phyloP scores from a whole-genome alignment of 2,329 filamentous ascomycete genomes.

The Colletotrichum magnum region DNA sequence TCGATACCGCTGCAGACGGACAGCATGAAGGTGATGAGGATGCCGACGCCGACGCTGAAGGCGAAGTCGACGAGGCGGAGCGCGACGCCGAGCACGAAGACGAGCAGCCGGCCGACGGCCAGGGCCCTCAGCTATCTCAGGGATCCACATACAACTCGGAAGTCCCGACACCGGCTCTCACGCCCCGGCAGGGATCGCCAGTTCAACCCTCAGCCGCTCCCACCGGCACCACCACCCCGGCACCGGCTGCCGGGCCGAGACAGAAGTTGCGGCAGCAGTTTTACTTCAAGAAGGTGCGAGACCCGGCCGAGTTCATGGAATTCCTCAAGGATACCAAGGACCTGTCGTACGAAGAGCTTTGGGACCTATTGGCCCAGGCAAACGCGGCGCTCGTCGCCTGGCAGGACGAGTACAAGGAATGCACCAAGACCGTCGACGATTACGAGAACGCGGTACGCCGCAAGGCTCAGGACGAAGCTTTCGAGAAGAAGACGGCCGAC shows the following conservation, averaged over 20 bases:
- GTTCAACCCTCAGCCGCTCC: conserved; percentile 45
- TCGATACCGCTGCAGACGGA: conserved; percentile 26
- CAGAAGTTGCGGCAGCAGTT: conserved; percentile 48
- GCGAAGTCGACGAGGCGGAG: conserved; percentile 45
- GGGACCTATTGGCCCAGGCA: conserved; percentile 58
- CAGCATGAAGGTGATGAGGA: conserved; percentile 45
- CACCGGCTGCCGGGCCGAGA: conserved; percentile 51
- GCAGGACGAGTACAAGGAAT: conserved; percentile 67
- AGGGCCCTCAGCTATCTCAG: conserved; percentile 28
- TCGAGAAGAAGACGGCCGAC: conserved; percentile 61
- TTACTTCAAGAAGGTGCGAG: conserved; percentile 64
- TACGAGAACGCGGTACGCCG: conserved; percentile 70
- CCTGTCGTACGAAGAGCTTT: conserved; percentile 62
- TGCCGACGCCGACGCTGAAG: conserved; percentile 46
- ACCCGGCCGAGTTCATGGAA: conserved; percentile 63
- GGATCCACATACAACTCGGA: conserved; percentile 46
- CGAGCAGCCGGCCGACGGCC: conserved; percentile 31
- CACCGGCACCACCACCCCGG: conserved; percentile 49
- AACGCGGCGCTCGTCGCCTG: conserved; percentile 64
- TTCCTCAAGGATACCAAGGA: conserved; percentile 65
- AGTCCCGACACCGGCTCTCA: conserved; percentile 54
- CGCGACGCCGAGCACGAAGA: conserved; percentile 41
- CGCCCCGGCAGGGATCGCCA: conserved; percentile 56
- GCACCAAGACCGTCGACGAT: conserved; percentile 68
- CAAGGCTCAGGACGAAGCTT: conserved; percentile 62